phyloP scores from a whole-genome alignment of 2,329 filamentous ascomycete genomes.

The Clarireedia paspali region DNA sequence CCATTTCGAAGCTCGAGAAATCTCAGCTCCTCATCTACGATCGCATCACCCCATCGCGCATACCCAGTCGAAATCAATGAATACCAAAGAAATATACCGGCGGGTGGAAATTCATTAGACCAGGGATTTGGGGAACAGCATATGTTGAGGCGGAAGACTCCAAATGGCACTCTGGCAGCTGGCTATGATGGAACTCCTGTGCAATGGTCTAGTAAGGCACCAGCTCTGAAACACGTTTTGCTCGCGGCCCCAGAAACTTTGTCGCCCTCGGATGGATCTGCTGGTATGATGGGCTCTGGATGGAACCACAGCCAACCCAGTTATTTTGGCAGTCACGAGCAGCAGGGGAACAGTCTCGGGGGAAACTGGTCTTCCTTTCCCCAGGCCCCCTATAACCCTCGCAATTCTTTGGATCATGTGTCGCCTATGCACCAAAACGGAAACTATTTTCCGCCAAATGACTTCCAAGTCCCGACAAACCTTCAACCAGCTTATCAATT shows the following conservation, averaged over 20 bases:
- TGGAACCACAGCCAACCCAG: slow-evolving; percentile 2
- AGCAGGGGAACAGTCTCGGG: slow-evolving; percentile 2
- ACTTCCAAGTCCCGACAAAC: slow-evolving; percentile 47
- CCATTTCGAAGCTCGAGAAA: slow-evolving; percentile 27
- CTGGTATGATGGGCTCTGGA: neutral
- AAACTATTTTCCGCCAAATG: slow-evolving; percentile 29
- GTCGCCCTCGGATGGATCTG: slow-evolving; percentile 10
- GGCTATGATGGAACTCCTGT: slow-evolving; percentile 81
- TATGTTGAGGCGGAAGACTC: slow-evolving; percentile 83
- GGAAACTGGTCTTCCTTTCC: slow-evolving; percentile 2
- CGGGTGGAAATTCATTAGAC: slow-evolving; percentile 37
- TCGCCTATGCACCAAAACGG: slow-evolving; percentile 18
- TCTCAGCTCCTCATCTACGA: slow-evolving; percentile 13
- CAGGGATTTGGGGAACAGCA: slow-evolving; percentile 35
- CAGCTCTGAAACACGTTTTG: slow-evolving; percentile 76
- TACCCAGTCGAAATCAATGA: slow-evolving; percentile 23
- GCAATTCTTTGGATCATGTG: slow-evolving; percentile 22
- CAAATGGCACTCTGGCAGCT: slow-evolving; percentile 84
- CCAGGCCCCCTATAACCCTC: slow-evolving; percentile 18
- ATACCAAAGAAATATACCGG: slow-evolving; percentile 12
- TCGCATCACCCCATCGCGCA: slow-evolving; percentile 20
- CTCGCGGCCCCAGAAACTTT: slow-evolving; percentile 46
- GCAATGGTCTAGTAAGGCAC: slow-evolving; percentile 64
- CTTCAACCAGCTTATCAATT: slow-evolving; percentile 52
- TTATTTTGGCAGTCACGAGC: slow-evolving; percentile 14